Evolutionary conservation across 345 rosid genomes (phyloP), one percentile per base, ranked within the genome.

Genomic region (Rhizophora apiculata): DNA sequence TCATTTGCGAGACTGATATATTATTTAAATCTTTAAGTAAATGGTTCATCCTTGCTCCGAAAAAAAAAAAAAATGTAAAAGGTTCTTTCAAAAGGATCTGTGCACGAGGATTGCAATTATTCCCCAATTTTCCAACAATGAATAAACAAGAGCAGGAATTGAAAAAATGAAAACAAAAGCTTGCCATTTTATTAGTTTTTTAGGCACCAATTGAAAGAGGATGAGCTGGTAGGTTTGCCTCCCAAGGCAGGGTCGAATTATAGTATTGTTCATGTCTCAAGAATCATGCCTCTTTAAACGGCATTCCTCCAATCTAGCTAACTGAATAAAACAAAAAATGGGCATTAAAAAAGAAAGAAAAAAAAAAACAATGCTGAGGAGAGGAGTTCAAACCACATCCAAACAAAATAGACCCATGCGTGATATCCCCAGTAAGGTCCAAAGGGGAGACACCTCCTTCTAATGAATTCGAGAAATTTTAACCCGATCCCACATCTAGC

Each of bases 211-310:
- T 51, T 34, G 65, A 63, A 63, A 6, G 67, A 64, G 70, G 37
- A 65, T 55, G 71, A 66, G 74, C 76, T 62, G 86, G 84, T 79
- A 73, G 82, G 90, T 78, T 78, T 88, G 95, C 89, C 86, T 85
- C 93, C 95, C 73, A 72, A 73, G 84, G 84, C 87, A 82, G 81
- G 89, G 86, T 81, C 87, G 84, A 86, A 68, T 81, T 49, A 72
- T 57, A 67, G 63, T 68, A 69, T 83, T 86, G 98, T 84, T 88
- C 84, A 75, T 88, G 92, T 83, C 82, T 69, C 74, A 64, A 84
- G 86, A 73, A 69, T 87, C 96, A 82, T 84, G 86, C 80, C 78
- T 73, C 86, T 56, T 80, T 75, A 79, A 79, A 77, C 58, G 27
- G 68, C 79, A 81, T 62, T 74, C 20, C 60, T 53, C 68, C 52